Percentiles rank a stretch among this genome's conserved stretches.
phyloP scores from a whole-genome alignment of 257 asterid genomes.

The Salvia hispanica region DNA sequence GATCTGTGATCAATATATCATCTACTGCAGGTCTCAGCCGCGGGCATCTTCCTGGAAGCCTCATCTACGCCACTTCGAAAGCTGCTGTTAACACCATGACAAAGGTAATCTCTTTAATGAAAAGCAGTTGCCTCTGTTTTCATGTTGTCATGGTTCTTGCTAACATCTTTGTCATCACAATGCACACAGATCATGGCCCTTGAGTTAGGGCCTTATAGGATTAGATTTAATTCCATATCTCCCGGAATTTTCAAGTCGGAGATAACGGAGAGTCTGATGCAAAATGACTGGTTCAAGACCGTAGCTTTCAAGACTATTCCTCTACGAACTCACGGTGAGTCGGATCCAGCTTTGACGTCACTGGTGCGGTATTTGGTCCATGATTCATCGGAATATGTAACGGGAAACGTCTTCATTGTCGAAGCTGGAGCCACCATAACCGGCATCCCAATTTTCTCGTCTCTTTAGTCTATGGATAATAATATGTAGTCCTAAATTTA shows the following conservation, averaged over 20 bases:
- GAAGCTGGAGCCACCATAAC: slow-evolving; percentile 43
- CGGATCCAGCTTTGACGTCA: slow-evolving; percentile 49
- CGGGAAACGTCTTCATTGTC: slow-evolving; percentile 41
- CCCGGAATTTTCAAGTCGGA: slow-evolving; percentile 48
- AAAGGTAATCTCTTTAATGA: slow-evolving; percentile 29
- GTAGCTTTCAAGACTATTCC: slow-evolving; percentile 33
- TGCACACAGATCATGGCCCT: slow-evolving; percentile 43
- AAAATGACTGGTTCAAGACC: slow-evolving; percentile 33
- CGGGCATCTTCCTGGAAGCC: slow-evolving; percentile 25
- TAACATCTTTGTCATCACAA: neutral
- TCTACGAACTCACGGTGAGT: slow-evolving; percentile 19
- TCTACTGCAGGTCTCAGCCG: slow-evolving; percentile 39
- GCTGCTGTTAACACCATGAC: slow-evolving; percentile 37
- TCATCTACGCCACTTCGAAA: slow-evolving; percentile 40
- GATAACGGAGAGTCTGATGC: slow-evolving; percentile 37
- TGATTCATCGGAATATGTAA: slow-evolving; percentile 39
- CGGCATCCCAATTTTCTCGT: slow-evolving; percentile 48
- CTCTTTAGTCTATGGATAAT: slow-evolving; percentile 31
- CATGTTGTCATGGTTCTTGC: too few species aligned
- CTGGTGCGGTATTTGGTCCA: slow-evolving; percentile 41
- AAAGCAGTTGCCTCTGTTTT: too few species aligned
- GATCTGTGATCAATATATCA: slow-evolving; percentile 46
- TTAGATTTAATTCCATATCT: slow-evolving; percentile 46
- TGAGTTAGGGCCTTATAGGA: slow-evolving; percentile 39
- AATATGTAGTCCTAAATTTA: too few species aligned